Base-by-base conservation (phyloP, 2,329 filamentous ascomycete species). In the Venturia pyrina region DNA sequence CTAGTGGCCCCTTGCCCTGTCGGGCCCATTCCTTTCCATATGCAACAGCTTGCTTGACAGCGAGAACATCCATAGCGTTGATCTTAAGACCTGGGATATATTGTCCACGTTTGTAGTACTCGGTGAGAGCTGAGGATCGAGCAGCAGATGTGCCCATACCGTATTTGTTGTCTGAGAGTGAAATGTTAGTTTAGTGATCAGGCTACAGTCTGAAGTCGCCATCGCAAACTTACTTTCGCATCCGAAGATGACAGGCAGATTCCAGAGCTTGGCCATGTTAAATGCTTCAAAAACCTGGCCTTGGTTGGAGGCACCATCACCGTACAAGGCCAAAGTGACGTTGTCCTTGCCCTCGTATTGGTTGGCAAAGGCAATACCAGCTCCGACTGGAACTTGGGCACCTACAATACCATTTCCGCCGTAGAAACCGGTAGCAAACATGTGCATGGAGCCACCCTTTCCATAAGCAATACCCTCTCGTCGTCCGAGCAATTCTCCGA, bases 211-310 rank as follows among this genome's bases (percentile, higher is more conserved):
- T 17, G 50, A 57, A 34, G 50, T 10, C 8, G 37, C 11, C 5
- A 24, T 34, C 59, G 32, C 37, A 68, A 65, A 86, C 91, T 78
- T 82, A 96, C 93, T 99, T 85, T 99, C 95, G 80, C 95, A 99
- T 72, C 91, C 93, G 76, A 99, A 99, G 71, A 99, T 89, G 72
- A 93, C 87, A 65, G 95, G 95, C 61, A 99, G 84, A 73, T 95
- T 93, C 95, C 95, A 99, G 71, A 99, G 88, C 86, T 98, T 98
- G 69, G 95, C 95, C 95, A 99, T 99, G 88, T 99, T 99, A 87
- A 96, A 99, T 69, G 95, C 93, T 85, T 99, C 95, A 75, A 99
- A 99, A 73, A 99, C 95, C 82, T 99, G 95, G 70, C 95, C 95
- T 84, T 99, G 95, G 85, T 99, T 99, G 84, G 89, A 91, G 71